Base-by-base conservation (phyloP, 805 yeast genomes). In the Spathaspora boniae region DNA sequence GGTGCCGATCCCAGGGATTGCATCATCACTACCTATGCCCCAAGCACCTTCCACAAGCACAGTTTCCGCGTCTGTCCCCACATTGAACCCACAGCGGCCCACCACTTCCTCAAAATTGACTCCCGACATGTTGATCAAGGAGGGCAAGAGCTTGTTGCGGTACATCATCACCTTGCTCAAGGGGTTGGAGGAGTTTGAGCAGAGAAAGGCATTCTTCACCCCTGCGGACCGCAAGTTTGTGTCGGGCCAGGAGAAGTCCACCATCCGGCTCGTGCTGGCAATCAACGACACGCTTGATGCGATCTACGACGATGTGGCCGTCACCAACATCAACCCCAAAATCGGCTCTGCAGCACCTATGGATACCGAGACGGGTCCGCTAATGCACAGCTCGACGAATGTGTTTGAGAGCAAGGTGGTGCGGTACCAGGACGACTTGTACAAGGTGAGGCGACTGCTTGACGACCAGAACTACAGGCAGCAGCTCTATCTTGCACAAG, bases 111-210 rank as follows among this genome's bases (percentile, higher is more conserved):
- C 3, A 15, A 30, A 20, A 18, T 15, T 53, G 22, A 46, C 51
- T 6, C 59, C 68, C 4, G 71, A 65, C 25, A 50, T 51, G 45
- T 48, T 66, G 9, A 46, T 64, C 19, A 47, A 63, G 32, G 72
- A 66, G 37, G 62, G 60, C 18, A 59, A 63, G 26, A 51, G 47
- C 32, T 50, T 66, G 17, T 49, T 66, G 5, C 67, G 61, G 39
- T 55, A 58, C 34, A 50, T 65, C 6, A 62, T 66, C 9, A 44
- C 40, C 27, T 36, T 62, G 33, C 54, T 59, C 35, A 52, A 47
- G 8, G 55, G 54, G 16, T 32, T 56, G 14, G 62, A 54, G 12
- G 44, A 43, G 28, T 42, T 38, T 15, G 16, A 25, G 15, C 20
- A 33, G 9, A 42, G 38, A 12, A 34, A 42, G 4, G 33, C 31